A percentile compares a stretch with the other conserved stretches of the same genome.
phyloP scores from a whole-genome alignment of 1,284 basidiomycete genomes.

The Tremellales sp. region DNA sequence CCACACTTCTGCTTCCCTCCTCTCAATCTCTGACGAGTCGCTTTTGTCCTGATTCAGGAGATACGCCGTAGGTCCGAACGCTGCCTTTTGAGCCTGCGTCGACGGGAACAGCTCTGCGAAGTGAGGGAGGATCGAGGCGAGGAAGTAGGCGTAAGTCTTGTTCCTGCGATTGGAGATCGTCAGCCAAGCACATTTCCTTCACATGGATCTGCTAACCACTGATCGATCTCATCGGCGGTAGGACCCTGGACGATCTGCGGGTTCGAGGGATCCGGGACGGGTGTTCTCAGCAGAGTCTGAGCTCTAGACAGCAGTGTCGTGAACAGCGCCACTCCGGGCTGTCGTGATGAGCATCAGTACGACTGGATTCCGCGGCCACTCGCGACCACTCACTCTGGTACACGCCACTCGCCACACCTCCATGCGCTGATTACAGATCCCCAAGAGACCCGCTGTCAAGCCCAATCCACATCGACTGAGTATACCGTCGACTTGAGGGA shows the following conservation, averaged over 20 bases:
- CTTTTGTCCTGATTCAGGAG: constrained; percentile 33
- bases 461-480: constrained; percentile 69
- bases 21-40: constrained; percentile 57
- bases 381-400: constrained; percentile 60
- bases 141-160: constrained; percentile 76
- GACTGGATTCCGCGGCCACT: constrained; percentile 41
- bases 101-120: constrained; percentile 85
- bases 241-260: constrained; percentile 48
- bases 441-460: constrained; percentile 80
- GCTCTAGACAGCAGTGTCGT: constrained; percentile 90
- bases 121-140: constrained; percentile 70
- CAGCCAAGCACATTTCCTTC: neutral
- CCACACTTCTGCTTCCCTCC: constrained; percentile 49
- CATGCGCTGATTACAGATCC: constrained; percentile 76
- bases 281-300: constrained; percentile 77
- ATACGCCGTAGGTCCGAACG: constrained; percentile 54
- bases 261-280: constrained; percentile 54
- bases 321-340: constrained; percentile 89
- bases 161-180: constrained; percentile 57
- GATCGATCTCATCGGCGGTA: constrained; percentile 68
- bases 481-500: constrained; percentile 81
- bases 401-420: constrained; percentile 65
- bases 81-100: constrained; percentile 61
- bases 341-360: constrained; percentile 9
- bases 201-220: constrained; percentile 63